Evolutionary conservation across 2,329 filamentous ascomycete genomes (phyloP).

Genomic region (Colletotrichum sojae): DNA sequence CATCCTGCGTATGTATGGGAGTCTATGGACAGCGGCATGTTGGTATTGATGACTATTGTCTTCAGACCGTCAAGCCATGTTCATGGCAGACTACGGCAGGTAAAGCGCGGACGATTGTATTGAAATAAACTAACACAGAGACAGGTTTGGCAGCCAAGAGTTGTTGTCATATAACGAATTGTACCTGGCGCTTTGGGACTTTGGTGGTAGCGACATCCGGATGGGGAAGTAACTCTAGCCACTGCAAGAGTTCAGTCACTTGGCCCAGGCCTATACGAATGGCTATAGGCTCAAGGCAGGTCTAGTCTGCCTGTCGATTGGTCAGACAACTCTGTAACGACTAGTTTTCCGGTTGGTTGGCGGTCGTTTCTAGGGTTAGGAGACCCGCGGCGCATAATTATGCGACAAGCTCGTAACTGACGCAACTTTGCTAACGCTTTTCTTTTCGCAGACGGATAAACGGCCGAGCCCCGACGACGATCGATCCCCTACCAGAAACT

Average conservation of each 20-base stretch:
- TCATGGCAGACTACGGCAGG: too few species aligned
- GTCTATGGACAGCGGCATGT: too few species aligned
- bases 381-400: constrained; percentile 8
- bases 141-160: too few species aligned
- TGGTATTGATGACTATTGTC: too few species aligned
- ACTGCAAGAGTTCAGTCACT: constrained; percentile 11
- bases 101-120: too few species aligned
- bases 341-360: constrained; percentile 13
- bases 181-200: too few species aligned
- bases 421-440: neutral
- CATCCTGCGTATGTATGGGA: neutral
- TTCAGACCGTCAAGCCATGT: too few species aligned
- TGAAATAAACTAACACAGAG: too few species aligned
- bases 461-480: constrained; percentile 1
- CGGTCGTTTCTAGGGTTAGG: constrained; percentile 8
- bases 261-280: neutral
- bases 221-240: neutral
- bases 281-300: neutral
- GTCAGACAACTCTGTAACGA: neutral
- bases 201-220: neutral
- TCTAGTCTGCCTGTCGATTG: constrained; percentile 21
- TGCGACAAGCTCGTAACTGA: constrained; percentile 10
- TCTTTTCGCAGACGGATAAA: constrained; percentile 5
- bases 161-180: too few species aligned
- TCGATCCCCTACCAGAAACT: neutral